phyloP scores from a whole-genome alignment of 1,284 basidiomycete genomes.

The Puccinia triticina region DNA sequence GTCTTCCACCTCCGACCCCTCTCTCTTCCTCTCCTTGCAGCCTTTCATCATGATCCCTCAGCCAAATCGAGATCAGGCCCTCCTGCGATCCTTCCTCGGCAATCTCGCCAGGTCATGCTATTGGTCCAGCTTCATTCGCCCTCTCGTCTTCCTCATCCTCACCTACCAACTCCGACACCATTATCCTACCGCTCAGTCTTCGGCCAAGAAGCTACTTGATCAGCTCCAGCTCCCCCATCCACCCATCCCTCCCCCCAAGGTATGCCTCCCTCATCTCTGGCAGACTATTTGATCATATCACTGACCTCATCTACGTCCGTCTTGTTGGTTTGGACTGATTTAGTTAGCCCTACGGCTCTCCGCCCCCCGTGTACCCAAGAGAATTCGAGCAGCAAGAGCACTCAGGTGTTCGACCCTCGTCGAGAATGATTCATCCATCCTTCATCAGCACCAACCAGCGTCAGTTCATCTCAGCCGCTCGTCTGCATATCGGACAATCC shows the following conservation, averaged over 20 bases:
- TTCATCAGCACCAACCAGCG: constrained; percentile 9
- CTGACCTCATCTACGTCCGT: not conserved
- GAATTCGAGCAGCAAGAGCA: constrained; percentile 11
- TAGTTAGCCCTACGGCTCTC: not conserved
- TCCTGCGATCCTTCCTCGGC: constrained; percentile 1
- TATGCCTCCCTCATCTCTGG: not conserved
- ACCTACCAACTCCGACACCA: not conserved
- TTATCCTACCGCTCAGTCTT: not conserved
- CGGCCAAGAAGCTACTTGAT: not conserved
- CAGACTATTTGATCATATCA: not conserved
- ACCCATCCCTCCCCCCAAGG: not conserved
- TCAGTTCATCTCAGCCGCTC: not conserved
- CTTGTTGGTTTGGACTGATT: not conserved
- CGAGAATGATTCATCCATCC: constrained; percentile 16
- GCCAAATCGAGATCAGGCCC: not conserved
- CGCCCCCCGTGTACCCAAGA: not conserved
- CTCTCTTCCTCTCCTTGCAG: not conserved
- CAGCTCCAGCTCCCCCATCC: not conserved
- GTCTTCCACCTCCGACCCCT: not conserved
- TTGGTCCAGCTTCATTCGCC: not conserved
- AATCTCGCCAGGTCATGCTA: constrained; percentile 10
- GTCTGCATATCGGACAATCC: not conserved
- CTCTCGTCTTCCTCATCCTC: constrained; percentile 11
- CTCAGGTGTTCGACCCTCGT: constrained; percentile 24
- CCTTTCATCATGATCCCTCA: constrained; percentile 9